Conservation (phyloP, 106 monocot species). For the Posidonia australis region DNA sequence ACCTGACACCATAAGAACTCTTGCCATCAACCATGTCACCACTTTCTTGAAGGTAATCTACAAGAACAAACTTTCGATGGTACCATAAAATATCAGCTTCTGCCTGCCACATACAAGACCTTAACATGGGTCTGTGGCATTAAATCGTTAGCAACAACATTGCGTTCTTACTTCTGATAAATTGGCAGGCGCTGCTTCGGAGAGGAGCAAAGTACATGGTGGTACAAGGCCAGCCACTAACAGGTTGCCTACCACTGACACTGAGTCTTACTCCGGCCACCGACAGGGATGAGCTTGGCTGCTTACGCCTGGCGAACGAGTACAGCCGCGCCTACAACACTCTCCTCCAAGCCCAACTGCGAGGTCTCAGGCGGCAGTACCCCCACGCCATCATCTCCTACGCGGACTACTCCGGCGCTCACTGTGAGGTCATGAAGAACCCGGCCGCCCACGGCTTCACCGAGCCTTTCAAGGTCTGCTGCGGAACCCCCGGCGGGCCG, state of each 20-base stretch:
- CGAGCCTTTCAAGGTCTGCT: conserved; percentile 63
- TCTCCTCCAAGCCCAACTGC: conserved; percentile 34
- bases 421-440: conserved; percentile 37
- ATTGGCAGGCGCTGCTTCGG: conserved; percentile 50
- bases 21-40: conserved; percentile 36
- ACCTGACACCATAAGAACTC: conserved; percentile 18
- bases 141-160: no score
- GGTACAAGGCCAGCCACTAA: conserved; percentile 70
- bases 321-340: conserved; percentile 39
- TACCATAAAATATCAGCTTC: no score
- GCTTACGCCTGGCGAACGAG: conserved; percentile 45
- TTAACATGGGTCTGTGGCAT: no score
- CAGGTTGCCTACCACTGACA: conserved; percentile 68
- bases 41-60: conserved; percentile 44
- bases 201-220: conserved; percentile 72
- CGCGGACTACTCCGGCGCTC: conserved; percentile 68
- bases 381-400: conserved; percentile 61
- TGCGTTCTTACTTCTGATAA: no score
- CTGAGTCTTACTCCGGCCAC: conserved; percentile 24
- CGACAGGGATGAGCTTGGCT: conserved; percentile 56
- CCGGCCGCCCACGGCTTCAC: conserved; percentile 47
- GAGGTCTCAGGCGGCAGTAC: conserved; percentile 25
- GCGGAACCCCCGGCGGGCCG: conserved; percentile 58
- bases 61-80: no score
- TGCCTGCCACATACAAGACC: no score